These are phyloP conservation scores for Tetraselmis striata DNA, from an alignment of 139 green algal species.

Conservation along the genomic window DNA sequence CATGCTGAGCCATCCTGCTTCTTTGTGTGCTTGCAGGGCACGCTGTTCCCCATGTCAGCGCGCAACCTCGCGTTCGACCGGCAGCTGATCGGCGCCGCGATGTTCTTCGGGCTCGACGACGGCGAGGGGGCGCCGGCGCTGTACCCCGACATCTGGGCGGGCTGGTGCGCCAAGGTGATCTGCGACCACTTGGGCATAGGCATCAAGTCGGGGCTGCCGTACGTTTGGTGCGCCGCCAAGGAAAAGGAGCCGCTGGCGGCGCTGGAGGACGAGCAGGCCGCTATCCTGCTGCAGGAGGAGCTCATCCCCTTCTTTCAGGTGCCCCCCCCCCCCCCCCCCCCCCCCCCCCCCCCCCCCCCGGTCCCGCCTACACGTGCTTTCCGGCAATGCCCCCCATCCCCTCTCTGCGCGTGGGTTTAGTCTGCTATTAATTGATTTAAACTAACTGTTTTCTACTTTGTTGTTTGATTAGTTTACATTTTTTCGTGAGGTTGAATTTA, in stretches of 20 bases:
- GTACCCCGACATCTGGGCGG: conserved; percentile 98
- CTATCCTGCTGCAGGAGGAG: conserved; percentile 57
- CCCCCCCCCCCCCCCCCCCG: too few species aligned
- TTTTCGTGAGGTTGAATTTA: too few species aligned
- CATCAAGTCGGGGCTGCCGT: conserved; percentile 93
- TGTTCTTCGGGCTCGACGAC: conserved; percentile 98
- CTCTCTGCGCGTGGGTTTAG: too few species aligned
- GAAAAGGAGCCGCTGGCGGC: background rate
- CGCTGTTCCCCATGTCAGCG: conserved; percentile 94
- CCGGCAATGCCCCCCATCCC: too few species aligned
- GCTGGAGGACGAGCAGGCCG: background rate
- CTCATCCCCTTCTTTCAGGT: conserved; percentile 91
- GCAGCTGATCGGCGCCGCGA: conserved; percentile 81
- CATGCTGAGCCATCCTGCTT: too few species aligned
- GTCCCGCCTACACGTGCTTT: too few species aligned
- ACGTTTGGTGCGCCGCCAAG: conserved; percentile 94
- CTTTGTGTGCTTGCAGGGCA: too few species aligned
- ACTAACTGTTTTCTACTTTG: too few species aligned
- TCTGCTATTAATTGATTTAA: too few species aligned
- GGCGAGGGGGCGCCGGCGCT: conserved; percentile 91
- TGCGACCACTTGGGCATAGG: conserved; percentile 87
- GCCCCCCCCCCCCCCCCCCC: too few species aligned
- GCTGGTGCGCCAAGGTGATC: conserved; percentile 95
- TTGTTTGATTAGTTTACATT: too few species aligned
- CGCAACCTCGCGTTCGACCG: conserved; percentile 96